These are phyloP conservation scores for Blepharisma japonicum DNA, from an alignment of 73 alveolate genomes.

Conservation along the genomic window DNA sequence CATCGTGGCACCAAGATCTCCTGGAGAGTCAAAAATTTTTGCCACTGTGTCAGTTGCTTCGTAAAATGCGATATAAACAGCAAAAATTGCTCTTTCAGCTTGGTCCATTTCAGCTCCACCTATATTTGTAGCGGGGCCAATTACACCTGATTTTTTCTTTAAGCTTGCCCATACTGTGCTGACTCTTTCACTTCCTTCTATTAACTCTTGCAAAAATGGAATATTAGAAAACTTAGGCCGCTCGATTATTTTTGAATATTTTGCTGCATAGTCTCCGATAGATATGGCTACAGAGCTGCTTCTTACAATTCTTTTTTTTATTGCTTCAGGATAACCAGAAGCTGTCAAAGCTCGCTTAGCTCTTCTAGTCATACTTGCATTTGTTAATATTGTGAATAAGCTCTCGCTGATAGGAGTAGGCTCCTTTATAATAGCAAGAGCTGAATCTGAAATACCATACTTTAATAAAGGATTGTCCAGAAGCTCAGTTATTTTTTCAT, in stretches of 20 bases:
- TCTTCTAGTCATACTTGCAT: not conserved
- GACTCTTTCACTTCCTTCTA: not conserved
- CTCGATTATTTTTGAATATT: not conserved
- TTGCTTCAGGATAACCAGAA: not conserved
- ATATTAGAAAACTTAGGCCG: not conserved
- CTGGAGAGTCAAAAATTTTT: not conserved
- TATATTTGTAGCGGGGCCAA: not conserved
- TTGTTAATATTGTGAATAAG: not conserved
- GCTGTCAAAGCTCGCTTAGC: not conserved
- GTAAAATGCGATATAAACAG: conserved; percentile 6
- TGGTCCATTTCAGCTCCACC: conserved; percentile 27
- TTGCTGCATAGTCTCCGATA: conserved; percentile 13
- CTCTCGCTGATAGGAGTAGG: not conserved
- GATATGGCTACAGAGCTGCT: not conserved
- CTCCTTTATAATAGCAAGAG: not conserved
- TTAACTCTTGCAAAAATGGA: not conserved
- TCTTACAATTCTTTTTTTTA: not conserved
- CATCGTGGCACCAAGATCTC: not conserved
- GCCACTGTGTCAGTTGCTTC: not conserved
- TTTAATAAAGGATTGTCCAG: not conserved
- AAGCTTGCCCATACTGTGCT: not conserved
- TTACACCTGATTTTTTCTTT: not conserved
- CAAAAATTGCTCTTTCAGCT: conserved; percentile 29
- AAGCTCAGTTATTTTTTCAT: not conserved
- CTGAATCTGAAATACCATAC: not conserved